A percentile compares a stretch with the other conserved stretches of the same genome.
phyloP scores from a whole-genome alignment of 2,329 filamentous ascomycete genomes.

The Calonectria fujianensis region DNA sequence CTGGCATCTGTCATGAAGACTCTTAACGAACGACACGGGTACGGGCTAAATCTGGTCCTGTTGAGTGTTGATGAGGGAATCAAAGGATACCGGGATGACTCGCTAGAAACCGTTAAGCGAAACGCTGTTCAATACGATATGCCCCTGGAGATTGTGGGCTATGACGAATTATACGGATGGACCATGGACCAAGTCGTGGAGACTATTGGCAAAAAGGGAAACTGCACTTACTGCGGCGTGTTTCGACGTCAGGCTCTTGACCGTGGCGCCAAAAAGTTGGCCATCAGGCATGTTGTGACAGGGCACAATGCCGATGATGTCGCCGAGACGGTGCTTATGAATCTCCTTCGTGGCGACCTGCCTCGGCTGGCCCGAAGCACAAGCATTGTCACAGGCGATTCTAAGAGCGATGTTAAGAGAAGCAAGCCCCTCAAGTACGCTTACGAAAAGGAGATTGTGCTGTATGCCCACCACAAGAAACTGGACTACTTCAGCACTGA shows the following conservation, averaged over 20 bases:
- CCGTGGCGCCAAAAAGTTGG: conserved; percentile 89
- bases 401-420: conserved; percentile 90
- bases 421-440: conserved; percentile 98
- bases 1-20: conserved; percentile 96
- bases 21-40: conserved; percentile 91
- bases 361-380: conserved; percentile 91
- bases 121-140: conserved; percentile 95
- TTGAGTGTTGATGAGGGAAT: conserved; percentile 98
- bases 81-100: conserved; percentile 96
- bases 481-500: conserved; percentile 99
- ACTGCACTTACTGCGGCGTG: conserved; percentile 99
- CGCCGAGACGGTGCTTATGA: conserved; percentile 98
- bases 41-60: conserved; percentile 89
- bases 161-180: conserved; percentile 96
- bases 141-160: conserved; percentile 93
- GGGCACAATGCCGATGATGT: conserved; percentile 99
- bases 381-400: conserved; percentile 87
- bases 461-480: conserved; percentile 97
- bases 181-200: conserved; percentile 99
- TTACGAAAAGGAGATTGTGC: conserved; percentile 98
- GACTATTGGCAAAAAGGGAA: conserved; percentile 97
- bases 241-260: conserved; percentile 96
- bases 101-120: conserved; percentile 95
- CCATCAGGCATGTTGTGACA: conserved; percentile 94
- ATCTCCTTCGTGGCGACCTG: conserved; percentile 91